Conservation (phyloP, 1,284 basidiomycete genomes). For the Tylopilus sp. region DNA sequence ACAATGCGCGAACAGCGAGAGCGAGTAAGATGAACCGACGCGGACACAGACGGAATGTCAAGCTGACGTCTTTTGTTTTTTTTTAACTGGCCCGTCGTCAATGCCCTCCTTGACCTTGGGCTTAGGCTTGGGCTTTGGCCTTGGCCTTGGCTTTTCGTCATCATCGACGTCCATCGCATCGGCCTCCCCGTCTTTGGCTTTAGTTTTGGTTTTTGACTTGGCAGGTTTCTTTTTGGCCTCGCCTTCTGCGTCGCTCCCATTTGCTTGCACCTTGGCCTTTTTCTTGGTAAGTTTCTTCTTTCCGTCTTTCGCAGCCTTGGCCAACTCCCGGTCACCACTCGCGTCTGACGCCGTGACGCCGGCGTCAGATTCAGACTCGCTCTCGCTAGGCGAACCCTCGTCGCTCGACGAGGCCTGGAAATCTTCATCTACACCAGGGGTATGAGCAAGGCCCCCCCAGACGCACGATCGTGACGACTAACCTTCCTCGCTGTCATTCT, state of each 20-base stretch:
- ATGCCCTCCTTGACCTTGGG: constrained; percentile 39
- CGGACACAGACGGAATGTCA: constrained; percentile 13
- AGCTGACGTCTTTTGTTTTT: constrained; percentile 56
- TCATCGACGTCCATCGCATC: constrained; percentile 43
- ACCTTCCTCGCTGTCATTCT: constrained; percentile 83
- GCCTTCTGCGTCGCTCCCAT: constrained; percentile 35
- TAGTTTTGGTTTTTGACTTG: constrained; percentile 45
- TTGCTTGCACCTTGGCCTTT: constrained; percentile 36
- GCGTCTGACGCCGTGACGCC: constrained; percentile 74
- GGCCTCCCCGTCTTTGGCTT: constrained; percentile 33
- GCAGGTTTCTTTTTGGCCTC: constrained; percentile 43
- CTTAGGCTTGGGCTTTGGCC: constrained; percentile 47
- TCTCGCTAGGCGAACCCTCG: constrained; percentile 75
- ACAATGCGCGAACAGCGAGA: constrained; percentile 1
- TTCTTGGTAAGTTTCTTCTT: constrained; percentile 40
- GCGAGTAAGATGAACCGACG: neutral
- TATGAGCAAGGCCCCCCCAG: constrained; percentile 1
- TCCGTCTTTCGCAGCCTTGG: constrained; percentile 43
- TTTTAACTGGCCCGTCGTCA: constrained; percentile 60
- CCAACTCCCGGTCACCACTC: constrained; percentile 63
- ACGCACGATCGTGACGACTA: constrained; percentile 27
- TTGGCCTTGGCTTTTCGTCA: constrained; percentile 40
- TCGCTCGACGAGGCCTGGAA: constrained; percentile 84
- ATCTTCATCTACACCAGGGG: constrained; percentile 61
- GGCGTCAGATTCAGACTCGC: constrained; percentile 59